Percentiles rank a stretch among this genome's conserved stretches.
Conservation (phyloP, 2,329 filamentous ascomycete genomes). For the Drechslerella dactyloides region DNA sequence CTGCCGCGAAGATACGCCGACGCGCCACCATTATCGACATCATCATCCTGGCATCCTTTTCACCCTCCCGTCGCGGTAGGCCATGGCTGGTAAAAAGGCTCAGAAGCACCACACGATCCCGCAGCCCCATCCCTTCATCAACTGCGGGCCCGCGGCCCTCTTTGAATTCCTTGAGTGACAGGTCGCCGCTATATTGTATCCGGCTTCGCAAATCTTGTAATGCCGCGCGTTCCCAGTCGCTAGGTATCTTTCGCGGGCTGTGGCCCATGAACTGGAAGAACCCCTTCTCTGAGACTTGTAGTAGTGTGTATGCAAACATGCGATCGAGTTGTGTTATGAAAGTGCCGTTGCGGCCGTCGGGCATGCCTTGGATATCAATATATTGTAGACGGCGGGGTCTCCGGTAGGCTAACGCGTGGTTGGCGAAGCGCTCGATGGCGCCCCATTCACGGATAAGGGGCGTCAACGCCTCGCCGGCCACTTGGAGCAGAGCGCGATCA, state of each 20-base stretch:
- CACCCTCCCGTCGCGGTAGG: too few species aligned
- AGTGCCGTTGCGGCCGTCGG: background rate
- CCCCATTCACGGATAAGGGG: slow-evolving; percentile 4
- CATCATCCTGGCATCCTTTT: too few species aligned
- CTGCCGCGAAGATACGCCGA: too few species aligned
- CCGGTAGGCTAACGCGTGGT: background rate
- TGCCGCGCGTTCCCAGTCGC: background rate
- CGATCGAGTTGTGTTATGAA: background rate
- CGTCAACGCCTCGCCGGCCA: background rate
- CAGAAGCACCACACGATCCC: too few species aligned
- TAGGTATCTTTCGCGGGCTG: background rate
- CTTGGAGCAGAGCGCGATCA: background rate
- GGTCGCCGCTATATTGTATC: background rate
- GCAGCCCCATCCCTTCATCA: too few species aligned
- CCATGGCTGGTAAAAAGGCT: too few species aligned
- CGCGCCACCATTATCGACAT: too few species aligned
- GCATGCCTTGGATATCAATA: background rate
- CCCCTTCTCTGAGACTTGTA: background rate
- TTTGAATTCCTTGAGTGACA: background rate
- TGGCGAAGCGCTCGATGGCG: background rate
- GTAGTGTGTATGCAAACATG: background rate
- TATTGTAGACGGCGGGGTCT: background rate
- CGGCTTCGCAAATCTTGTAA: background rate
- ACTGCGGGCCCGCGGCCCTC: background rate
- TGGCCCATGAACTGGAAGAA: background rate